Conservation (phyloP, 176 grass and related monocot genomes). For the Raddia distichophylla region DNA sequence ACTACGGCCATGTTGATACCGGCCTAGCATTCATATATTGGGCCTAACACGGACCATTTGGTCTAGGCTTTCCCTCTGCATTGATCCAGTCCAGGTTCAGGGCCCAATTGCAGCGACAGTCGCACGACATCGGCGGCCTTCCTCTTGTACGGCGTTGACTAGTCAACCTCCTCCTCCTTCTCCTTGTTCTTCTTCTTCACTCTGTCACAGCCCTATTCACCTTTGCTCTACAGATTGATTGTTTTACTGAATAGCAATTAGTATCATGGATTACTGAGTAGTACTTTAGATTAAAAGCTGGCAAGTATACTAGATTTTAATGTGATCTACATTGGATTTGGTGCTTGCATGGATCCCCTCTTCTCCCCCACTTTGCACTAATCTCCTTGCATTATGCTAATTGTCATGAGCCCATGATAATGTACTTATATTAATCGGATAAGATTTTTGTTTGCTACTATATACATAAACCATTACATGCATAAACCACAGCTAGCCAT, state of each 20-base stretch:
- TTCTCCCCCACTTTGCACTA: slow-evolving; percentile 39
- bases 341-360: slow-evolving; percentile 34
- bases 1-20: too few relatives aligned
- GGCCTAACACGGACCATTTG: too few relatives aligned
- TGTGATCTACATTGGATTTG: neutral
- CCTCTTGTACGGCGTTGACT: too few relatives aligned
- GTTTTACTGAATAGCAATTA: neutral
- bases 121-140: too few relatives aligned
- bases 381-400: neutral
- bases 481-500: neutral
- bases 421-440: slow-evolving; percentile 6
- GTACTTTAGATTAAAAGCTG: neutral
- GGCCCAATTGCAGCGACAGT: too few relatives aligned
- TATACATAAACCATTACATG: neutral
- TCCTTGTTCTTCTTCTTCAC: too few relatives aligned
- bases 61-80: too few relatives aligned
- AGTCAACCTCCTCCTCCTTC: too few relatives aligned
- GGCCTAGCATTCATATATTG: too few relatives aligned
- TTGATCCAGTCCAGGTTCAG: too few relatives aligned
- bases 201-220: too few relatives aligned
- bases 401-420: slow-evolving; percentile 31
- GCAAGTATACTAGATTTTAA: slow-evolving; percentile 2
- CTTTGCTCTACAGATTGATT: too few relatives aligned
- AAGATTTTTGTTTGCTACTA: slow-evolving; percentile 34
- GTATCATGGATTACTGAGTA: neutral